Conservation (phyloP, 2,329 filamentous ascomycete genomes). For the Claviceps arundinis region DNA sequence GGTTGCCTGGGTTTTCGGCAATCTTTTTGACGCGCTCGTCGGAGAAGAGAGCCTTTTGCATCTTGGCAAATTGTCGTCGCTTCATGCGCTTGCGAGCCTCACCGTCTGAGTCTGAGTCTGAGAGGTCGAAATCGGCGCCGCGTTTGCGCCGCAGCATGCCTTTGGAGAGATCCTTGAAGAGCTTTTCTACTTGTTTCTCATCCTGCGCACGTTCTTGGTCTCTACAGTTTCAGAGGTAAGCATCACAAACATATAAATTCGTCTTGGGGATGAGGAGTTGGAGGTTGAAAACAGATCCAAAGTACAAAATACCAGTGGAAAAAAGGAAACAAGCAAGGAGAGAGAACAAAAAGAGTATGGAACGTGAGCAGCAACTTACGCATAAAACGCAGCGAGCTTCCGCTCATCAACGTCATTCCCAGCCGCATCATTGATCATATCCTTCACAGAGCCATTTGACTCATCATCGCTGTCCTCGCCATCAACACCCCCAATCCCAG, state of each 20-base stretch:
- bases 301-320: no score
- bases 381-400: conserved; percentile 73
- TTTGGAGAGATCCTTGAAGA: conserved; percentile 86
- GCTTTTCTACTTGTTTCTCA: conserved; percentile 77
- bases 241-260: no score
- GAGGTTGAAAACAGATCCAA: no score
- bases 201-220: conserved; percentile 69
- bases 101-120: conserved; percentile 80
- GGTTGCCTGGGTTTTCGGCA: conserved; percentile 74
- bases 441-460: conserved; percentile 54
- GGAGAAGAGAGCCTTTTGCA: conserved; percentile 75
- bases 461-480: conserved; percentile 76
- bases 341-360: neutral
- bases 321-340: neutral
- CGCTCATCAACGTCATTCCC: conserved; percentile 67
- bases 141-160: conserved; percentile 77
- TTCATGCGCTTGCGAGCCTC: conserved; percentile 69
- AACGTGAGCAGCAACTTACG: conserved; percentile 48
- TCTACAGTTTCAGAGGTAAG: conserved; percentile 26
- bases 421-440: conserved; percentile 82
- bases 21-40: conserved; percentile 89
- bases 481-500: conserved; percentile 77
- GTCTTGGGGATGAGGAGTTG: no score
- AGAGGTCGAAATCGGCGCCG: conserved; percentile 69
- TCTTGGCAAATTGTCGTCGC: conserved; percentile 76